These are phyloP conservation scores for Nidula niveotomentosa DNA, from an alignment of 1,284 basidiomycete genomes.

Conservation along the genomic window DNA sequence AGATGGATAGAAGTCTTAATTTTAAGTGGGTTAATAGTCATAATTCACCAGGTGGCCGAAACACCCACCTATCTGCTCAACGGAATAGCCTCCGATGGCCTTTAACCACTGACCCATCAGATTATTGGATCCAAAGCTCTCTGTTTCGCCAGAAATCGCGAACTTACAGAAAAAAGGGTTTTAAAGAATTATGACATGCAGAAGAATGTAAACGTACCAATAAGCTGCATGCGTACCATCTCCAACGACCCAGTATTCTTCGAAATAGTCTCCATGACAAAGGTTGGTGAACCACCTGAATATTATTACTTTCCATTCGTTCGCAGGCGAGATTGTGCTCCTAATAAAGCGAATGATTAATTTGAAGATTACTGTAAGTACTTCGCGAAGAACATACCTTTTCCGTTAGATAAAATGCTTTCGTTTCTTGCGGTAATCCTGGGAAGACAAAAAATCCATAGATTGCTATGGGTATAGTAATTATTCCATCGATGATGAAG, in stretches of 20 bases:
- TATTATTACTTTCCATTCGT: constrained; percentile 42
- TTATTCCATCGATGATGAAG: constrained; percentile 73
- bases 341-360: constrained; percentile 24
- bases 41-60: too few species aligned
- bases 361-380: too few species aligned
- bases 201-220: constrained; percentile 36
- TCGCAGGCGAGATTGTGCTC: constrained; percentile 53
- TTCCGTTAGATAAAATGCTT: constrained; percentile 61
- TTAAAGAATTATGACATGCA: background rate
- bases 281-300: constrained; percentile 35
- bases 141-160: constrained; percentile 66
- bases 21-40: background rate
- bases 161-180: constrained; percentile 35
- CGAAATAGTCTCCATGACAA: constrained; percentile 50
- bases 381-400: constrained; percentile 38
- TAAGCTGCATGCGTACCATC: constrained; percentile 68
- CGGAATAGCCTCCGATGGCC: constrained; percentile 56
- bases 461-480: constrained; percentile 70
- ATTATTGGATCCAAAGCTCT: constrained; percentile 72
- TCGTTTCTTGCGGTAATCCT: constrained; percentile 65
- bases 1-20: constrained; percentile 61
- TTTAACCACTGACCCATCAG: constrained; percentile 78
- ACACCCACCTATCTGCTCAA: constrained; percentile 53
- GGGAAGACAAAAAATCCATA: constrained; percentile 78
- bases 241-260: constrained; percentile 61